phyloP scores from a whole-genome alignment of 2,329 filamentous ascomycete species.

The Pestalotiopsis sp. region DNA sequence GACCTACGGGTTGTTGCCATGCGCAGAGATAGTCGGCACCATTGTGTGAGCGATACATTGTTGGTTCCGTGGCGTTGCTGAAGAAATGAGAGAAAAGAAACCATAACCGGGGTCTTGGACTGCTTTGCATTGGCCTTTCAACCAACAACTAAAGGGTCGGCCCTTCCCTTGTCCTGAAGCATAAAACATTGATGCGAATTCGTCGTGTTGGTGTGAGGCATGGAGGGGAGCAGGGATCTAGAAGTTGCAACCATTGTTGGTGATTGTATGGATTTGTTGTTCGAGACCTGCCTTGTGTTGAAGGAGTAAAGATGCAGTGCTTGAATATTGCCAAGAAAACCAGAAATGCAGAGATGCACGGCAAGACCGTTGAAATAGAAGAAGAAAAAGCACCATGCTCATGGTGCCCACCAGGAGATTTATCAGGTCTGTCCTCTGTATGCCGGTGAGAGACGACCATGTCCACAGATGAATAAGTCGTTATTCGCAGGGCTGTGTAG shows the following conservation, averaged over 20 bases:
- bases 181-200: conserved; percentile 14
- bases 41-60: conserved; percentile 8
- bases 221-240: conserved; percentile 18
- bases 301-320: conserved; percentile 1
- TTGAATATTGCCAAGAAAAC: background rate
- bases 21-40: background rate
- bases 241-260: conserved; percentile 5
- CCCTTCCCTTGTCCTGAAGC: conserved; percentile 20
- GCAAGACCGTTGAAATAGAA: background rate
- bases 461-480: background rate
- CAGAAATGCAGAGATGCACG: background rate
- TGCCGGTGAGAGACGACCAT: no score
- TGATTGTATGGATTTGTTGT: background rate
- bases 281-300: background rate
- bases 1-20: background rate
- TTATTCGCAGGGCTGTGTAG: background rate
- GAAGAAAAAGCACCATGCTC: background rate
- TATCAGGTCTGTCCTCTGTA: background rate
- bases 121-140: conserved; percentile 19
- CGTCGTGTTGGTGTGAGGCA: conserved; percentile 15
- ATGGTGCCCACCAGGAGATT: background rate
- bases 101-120: background rate
- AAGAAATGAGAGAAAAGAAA: conserved; percentile 2
- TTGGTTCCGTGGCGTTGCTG: conserved; percentile 16
- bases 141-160: conserved; percentile 24